Evolutionary conservation across 768 basidiomycete genomes (phyloP).

Genomic region (Boletus pseudopeckii): DNA sequence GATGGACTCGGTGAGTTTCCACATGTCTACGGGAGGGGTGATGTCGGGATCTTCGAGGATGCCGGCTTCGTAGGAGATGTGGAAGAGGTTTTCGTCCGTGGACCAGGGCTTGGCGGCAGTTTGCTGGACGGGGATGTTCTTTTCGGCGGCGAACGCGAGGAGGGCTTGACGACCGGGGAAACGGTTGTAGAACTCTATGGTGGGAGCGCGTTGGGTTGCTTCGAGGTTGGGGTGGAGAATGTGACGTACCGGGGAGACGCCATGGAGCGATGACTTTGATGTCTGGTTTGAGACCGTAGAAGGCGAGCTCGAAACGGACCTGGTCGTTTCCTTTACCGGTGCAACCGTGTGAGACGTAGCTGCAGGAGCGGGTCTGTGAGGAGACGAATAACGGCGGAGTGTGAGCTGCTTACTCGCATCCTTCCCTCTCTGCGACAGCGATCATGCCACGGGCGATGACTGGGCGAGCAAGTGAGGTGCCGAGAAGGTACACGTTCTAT

Average conservation of each 20-base stretch:
- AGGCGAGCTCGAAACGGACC: conserved; percentile 98
- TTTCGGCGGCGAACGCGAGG: conserved; percentile 82
- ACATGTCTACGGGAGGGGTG: conserved; percentile 96
- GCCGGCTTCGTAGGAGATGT: conserved; percentile 99
- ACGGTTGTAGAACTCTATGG: conserved; percentile 89
- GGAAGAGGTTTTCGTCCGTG: conserved; percentile 99
- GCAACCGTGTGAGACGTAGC: conserved; percentile 97
- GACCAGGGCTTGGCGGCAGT: conserved; percentile 98
- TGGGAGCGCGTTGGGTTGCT: background rate
- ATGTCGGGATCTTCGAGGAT: conserved; percentile 96
- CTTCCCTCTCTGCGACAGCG: conserved; percentile 80
- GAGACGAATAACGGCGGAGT: background rate
- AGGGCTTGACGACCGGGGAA: conserved; percentile 95
- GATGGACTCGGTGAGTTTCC: conserved; percentile 90
- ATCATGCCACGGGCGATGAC: conserved; percentile 99
- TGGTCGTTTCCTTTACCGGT: conserved; percentile 99
- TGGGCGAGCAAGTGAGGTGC: conserved; percentile 95
- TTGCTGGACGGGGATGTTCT: conserved; percentile 90
- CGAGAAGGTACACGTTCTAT: conserved; percentile 93
- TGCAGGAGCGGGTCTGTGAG: conserved; percentile 26
- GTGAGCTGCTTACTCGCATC: conserved; percentile 78
- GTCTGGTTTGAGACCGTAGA: conserved; percentile 96
- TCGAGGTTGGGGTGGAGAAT: background rate
- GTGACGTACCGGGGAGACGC: conserved; percentile 77
- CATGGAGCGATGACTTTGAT: conserved; percentile 99